Base-by-base conservation (phyloP, 257 asterid genomes). In the Anisodus acutangulus region DNA sequence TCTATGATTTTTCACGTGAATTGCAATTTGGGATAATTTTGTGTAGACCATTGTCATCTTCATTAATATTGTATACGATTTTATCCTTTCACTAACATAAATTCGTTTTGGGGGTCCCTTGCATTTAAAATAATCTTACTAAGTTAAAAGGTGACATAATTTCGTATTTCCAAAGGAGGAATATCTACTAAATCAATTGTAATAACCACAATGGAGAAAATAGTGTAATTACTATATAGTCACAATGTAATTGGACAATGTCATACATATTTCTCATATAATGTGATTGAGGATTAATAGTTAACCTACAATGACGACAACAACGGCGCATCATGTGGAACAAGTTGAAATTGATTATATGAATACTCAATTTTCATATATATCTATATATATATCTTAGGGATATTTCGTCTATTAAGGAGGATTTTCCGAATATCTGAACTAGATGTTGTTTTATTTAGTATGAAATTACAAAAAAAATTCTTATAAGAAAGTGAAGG, bases 1-100 rank as follows among this genome's bases (percentile, higher is more conserved):
- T 72, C 5, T 3, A 45, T 72, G 80, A 45, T 4, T n/a, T 71
- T 45, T 71, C 80, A 71, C 58, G 80, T 71, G 80, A 71, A 45
- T 10, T 71, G 3, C 17, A 10, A 45, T 72, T 72, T 45, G 41
- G 57, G 58, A 9, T 47, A n/a, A 45, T 45, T 71, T 71, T 71
- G 9, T 71, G 10, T 17, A 41, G 3, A 12, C 74, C 4, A 9
- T 35, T 31, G 47, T 35, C 2, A 67, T 12, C 9, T 6, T 5
- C 72, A 31, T 31, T 66, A 2, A 31, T 64, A 10, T 8, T 64
- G 43, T 31, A 26, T 64, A 10, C 8, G 2, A 26, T 26, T 9
- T 10, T 26, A 22, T 26, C 70, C 41, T 63, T 31, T 4, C 8
- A 9, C 39, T 63, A 10, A 63, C 6, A 41, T 64, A 64, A 31